These are phyloP conservation scores for Hyaloraphidium curvatum DNA, from an alignment of 192 early-diverging fungal genomes.

Conservation along the genomic window DNA sequence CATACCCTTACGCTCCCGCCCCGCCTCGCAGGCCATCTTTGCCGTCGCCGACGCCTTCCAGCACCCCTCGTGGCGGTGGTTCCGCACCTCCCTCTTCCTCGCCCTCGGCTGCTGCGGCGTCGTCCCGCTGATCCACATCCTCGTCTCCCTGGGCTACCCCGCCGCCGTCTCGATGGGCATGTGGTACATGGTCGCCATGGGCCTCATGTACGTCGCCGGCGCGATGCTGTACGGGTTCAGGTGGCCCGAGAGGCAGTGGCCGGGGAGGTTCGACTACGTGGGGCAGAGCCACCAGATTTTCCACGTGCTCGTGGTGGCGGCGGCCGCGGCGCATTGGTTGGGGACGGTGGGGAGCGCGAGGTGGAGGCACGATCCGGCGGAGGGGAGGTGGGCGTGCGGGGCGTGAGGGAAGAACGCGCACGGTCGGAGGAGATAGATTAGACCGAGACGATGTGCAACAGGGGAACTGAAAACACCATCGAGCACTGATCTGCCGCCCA, in stretches of 20 bases:
- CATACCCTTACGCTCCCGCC: not conserved
- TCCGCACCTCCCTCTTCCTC: constrained; percentile 60
- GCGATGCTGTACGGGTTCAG: constrained; percentile 69
- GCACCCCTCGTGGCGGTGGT: constrained; percentile 51
- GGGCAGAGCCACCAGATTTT: too few relatives aligned
- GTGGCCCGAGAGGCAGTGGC: constrained; percentile 69
- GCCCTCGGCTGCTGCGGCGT: constrained; percentile 57
- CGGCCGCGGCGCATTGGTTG: too few relatives aligned
- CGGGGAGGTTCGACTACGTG: constrained; percentile 69
- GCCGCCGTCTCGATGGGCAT: constrained; percentile 19
- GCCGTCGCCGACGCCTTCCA: constrained; percentile 43
- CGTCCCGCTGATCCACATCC: constrained; percentile 48
- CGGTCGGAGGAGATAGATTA: too few relatives aligned
- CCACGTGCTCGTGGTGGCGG: too few relatives aligned
- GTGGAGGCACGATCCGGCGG: too few relatives aligned
- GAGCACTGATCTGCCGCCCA: too few relatives aligned
- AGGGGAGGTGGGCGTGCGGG: too few relatives aligned
- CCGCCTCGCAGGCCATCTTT: constrained; percentile 8
- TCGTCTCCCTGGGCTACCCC: constrained; percentile 4
- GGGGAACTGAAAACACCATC: too few relatives aligned
- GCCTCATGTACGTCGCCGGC: constrained; percentile 53
- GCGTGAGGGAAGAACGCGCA: too few relatives aligned
- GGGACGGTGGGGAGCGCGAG: too few relatives aligned
- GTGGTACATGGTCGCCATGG: constrained; percentile 49
- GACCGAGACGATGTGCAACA: too few relatives aligned